Percentiles rank a stretch among this genome's conserved stretches.
Conservation (phyloP, 768 basidiomycete species). For the Lactarius sanguifluus region DNA sequence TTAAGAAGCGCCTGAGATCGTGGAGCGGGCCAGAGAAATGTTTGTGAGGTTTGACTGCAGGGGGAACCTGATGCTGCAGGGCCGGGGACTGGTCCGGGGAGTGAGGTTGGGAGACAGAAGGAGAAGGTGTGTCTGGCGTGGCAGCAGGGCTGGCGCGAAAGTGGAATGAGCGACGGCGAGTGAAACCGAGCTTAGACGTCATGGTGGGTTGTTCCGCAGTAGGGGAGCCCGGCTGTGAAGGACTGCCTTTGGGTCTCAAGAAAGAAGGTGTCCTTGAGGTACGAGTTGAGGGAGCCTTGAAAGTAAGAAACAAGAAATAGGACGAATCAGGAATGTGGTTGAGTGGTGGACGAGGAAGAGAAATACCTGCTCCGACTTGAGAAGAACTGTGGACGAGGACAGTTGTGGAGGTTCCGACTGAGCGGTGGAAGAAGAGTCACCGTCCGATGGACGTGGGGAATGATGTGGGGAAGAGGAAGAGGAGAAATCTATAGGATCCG, state of each 20-base stretch:
- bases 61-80: constrained; percentile 21
- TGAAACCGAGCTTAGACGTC: constrained; percentile 30
- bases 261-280: constrained; percentile 10
- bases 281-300: constrained; percentile 23
- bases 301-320: constrained; percentile 2
- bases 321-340: constrained; percentile 25
- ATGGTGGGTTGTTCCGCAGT: constrained; percentile 34
- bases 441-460: constrained; percentile 10
- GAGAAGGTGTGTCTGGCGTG: constrained; percentile 28
- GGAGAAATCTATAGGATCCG: constrained; percentile 29
- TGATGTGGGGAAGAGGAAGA: constrained; percentile 24
- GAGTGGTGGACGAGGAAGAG: constrained; percentile 2
- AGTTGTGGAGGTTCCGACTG: constrained; percentile 6
- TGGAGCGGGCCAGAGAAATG: constrained; percentile 72
- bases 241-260: constrained; percentile 17
- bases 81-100: constrained; percentile 21
- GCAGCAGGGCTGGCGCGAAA: constrained; percentile 31
- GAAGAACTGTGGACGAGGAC: constrained; percentile 15
- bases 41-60: constrained; percentile 33
- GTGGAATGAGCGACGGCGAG: constrained; percentile 31
- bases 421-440: neutral
- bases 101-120: constrained; percentile 19
- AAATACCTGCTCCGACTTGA: constrained; percentile 23
- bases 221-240: constrained; percentile 33
- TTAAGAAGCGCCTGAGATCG: constrained; percentile 94